Evolutionary conservation across 176 grass and related monocot genomes (phyloP).

Genomic region (Bothriochloa decipiens): DNA sequence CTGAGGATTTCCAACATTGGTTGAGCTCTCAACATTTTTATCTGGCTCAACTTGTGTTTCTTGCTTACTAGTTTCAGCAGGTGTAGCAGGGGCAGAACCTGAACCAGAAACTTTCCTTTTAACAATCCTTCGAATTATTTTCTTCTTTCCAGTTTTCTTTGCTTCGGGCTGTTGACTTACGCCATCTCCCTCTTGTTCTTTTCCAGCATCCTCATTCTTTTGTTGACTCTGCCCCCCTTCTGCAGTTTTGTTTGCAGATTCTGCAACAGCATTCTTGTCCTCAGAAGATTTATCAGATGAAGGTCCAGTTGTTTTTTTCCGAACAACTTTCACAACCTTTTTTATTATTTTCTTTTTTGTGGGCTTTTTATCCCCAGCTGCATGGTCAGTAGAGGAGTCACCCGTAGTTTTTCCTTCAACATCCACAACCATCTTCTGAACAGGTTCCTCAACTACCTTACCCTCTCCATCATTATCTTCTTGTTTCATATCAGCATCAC

Average conservation of each 20-base stretch:
- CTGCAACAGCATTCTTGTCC: slow-evolving; percentile 47
- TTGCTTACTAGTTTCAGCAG: slow-evolving; percentile 53
- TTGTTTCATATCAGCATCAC: neutral
- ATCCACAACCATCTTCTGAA: slow-evolving; percentile 41
- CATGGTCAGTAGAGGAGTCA: slow-evolving; percentile 47
- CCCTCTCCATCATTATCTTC: neutral
- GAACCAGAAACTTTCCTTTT: slow-evolving; percentile 72
- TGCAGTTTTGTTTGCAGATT: slow-evolving; percentile 47
- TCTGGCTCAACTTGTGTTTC: slow-evolving; percentile 45
- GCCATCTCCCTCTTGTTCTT: slow-evolving; percentile 40
- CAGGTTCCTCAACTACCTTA: slow-evolving; percentile 33
- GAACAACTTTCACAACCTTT: slow-evolving; percentile 78
- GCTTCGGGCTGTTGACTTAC: slow-evolving; percentile 44
- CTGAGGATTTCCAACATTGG: slow-evolving; percentile 32
- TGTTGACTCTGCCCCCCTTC: slow-evolving; percentile 32
- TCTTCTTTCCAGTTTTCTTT: slow-evolving; percentile 79
- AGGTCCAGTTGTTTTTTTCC: slow-evolving; percentile 57
- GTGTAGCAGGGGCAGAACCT: slow-evolving; percentile 37
- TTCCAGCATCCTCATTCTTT: slow-evolving; percentile 42
- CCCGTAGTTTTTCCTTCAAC: slow-evolving; percentile 42
- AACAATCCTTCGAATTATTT: slow-evolving; percentile 88
- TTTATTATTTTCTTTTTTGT: slow-evolving; percentile 92
- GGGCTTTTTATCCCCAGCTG: slow-evolving; percentile 56
- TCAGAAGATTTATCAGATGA: slow-evolving; percentile 49
- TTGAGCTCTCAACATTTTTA: slow-evolving; percentile 51